A percentile compares a stretch with the other conserved stretches of the same genome.
phyloP scores from a whole-genome alignment of 2,329 filamentous ascomycete genomes.

The Hypomyces rosellus region DNA sequence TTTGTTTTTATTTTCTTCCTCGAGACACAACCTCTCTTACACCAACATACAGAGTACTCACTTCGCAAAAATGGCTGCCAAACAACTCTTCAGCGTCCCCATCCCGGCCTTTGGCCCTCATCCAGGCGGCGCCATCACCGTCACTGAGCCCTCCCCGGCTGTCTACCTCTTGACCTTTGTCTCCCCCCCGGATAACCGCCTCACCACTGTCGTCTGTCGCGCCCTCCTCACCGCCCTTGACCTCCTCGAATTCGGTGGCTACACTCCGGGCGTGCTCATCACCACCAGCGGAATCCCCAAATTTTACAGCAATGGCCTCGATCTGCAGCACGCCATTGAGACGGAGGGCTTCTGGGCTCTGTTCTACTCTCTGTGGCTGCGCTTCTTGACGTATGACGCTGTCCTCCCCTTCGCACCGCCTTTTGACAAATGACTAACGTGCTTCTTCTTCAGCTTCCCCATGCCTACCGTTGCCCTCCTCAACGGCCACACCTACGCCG shows the following conservation, averaged over 20 bases:
- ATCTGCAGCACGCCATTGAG: conserved; percentile 59
- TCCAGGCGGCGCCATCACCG: conserved; percentile 53
- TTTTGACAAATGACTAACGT: not conserved
- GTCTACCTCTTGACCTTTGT: conserved; percentile 69
- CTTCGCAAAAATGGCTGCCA: conserved; percentile 14
- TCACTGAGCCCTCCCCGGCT: conserved; percentile 51
- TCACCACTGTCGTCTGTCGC: conserved; percentile 61
- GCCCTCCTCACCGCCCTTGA: conserved; percentile 66
- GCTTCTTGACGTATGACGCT: conserved; percentile 41
- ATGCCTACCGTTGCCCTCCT: conserved; percentile 78
- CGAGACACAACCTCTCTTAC: not conserved
- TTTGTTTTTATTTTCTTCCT: not conserved
- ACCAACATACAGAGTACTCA: no score
- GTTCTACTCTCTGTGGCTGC: conserved; percentile 59
- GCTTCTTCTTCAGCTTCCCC: conserved; percentile 46
- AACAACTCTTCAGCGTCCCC: conserved; percentile 38
- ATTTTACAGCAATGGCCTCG: conserved; percentile 80
- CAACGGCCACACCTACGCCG: conserved; percentile 77
- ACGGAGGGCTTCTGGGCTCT: conserved; percentile 57
- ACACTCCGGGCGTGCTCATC: conserved; percentile 66
- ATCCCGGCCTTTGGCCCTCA: conserved; percentile 43
- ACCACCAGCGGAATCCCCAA: conserved; percentile 71
- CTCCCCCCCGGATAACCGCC: conserved; percentile 69
- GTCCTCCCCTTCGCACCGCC: not conserved
- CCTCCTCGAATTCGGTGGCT: conserved; percentile 58